Evolutionary conservation across 1,284 basidiomycete genomes (phyloP), one percentile per base, ranked within the genome.

Genomic region (Trichosporon inkin): DNA sequence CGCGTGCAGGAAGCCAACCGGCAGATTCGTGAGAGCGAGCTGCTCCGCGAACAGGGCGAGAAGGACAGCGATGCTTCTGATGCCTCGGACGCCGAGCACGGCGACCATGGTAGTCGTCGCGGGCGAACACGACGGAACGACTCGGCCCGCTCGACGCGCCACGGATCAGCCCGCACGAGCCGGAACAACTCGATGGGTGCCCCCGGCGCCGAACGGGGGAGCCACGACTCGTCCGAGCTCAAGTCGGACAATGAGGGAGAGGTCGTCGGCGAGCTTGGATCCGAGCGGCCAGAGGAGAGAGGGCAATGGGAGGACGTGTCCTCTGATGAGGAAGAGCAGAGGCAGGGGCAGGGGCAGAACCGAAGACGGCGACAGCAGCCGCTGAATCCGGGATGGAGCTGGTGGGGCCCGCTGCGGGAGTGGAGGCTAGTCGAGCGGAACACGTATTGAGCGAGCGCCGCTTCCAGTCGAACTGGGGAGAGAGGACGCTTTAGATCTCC

Each of bases 21-120:
- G 58, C 67, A 66, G 57, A 64, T 76, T 62, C 57, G 67, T 19
- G 63, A 70, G 16, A 67, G 65, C 2, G 56, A 65, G 35, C 55
- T 75, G 19, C 49, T 73, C 24, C 38, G 53, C 8, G 64, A 49
- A 16, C 59, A 61, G 6, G 55, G 54, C 19, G 58, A 53, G 2
- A 82, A 60, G 80, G 82, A 37, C 69, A 82, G 84, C 67, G 84
- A 87, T 24, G 87, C 47, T 37, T 53, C 34, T 13, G 55, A 34
- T 13, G 44, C 36, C 28, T n/a, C 16, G n/a, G 20, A 60, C 36
- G 55, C 39, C 22, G 53, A 51, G 10, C 41, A 34, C 32, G 34
- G 16, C 7, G 58, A 39, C 2, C 13, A 5, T 14, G 24, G 19
- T 10, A 37, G 47, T 8, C 19, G 34, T 19, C 35, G 37, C 35